phyloP scores from a whole-genome alignment of 2,329 filamentous ascomycete genomes.

The Penicillium capsulatum region DNA sequence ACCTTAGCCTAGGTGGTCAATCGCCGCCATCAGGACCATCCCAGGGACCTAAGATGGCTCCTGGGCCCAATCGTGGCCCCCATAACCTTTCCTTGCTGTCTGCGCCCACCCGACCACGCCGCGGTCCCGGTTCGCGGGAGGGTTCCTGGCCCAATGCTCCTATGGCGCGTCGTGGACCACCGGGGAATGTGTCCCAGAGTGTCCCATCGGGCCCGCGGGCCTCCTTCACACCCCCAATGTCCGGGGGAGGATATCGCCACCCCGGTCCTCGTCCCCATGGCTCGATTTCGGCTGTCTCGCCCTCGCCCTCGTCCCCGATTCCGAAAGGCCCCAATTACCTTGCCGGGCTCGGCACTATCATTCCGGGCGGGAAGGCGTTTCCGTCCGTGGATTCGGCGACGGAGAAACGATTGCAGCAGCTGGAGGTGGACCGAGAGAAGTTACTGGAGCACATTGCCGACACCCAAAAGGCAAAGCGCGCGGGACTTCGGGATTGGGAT shows the following conservation, averaged over 20 bases:
- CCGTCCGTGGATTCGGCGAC: slow-evolving; percentile 36
- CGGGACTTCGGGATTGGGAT: slow-evolving; percentile 46
- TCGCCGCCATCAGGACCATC: slow-evolving; percentile 40
- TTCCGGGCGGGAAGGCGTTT: slow-evolving; percentile 42
- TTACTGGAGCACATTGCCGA: slow-evolving; percentile 44
- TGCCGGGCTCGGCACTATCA: slow-evolving; percentile 35
- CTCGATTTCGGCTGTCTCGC: slow-evolving; percentile 29
- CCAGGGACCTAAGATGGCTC: slow-evolving; percentile 32
- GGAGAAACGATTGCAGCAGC: slow-evolving; percentile 44
- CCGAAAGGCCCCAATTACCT: slow-evolving; percentile 41
- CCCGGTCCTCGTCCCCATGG: slow-evolving; percentile 37
- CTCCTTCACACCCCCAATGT: slow-evolving; percentile 25
- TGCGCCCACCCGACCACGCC: slow-evolving; percentile 47
- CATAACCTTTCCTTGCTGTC: slow-evolving; percentile 40
- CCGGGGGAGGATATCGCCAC: slow-evolving; percentile 33
- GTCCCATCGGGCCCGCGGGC: slow-evolving; percentile 38
- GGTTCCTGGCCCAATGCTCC: slow-evolving; percentile 31
- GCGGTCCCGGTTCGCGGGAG: slow-evolving; percentile 34
- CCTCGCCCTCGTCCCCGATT: slow-evolving; percentile 28
- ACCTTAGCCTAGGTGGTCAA: slow-evolving; percentile 19
- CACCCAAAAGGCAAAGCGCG: slow-evolving; percentile 42
- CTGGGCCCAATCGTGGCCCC: slow-evolving; percentile 36
- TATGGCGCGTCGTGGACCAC: slow-evolving; percentile 33
- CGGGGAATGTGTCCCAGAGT: slow-evolving; percentile 25
- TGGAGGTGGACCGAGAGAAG: slow-evolving; percentile 45